Conservation (phyloP, 2,329 filamentous ascomycete species). For the Xylariales sp. region DNA sequence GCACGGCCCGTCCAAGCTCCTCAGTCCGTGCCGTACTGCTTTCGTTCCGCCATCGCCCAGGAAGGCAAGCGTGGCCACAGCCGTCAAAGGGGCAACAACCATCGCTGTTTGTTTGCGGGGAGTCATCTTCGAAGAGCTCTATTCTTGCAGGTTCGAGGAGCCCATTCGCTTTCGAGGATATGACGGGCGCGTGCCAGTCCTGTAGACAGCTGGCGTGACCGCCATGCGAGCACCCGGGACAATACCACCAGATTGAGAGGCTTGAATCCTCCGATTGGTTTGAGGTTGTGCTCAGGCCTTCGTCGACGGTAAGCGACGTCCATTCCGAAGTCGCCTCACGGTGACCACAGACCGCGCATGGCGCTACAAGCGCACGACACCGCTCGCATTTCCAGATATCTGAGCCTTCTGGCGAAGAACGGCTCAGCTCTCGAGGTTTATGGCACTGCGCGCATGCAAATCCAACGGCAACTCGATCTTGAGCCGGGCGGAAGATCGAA, state of each 20-base stretch:
- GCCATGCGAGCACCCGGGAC: slow-evolving; percentile 70
- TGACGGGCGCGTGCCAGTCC: slow-evolving; percentile 64
- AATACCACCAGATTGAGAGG: slow-evolving; percentile 70
- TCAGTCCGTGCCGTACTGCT: slow-evolving; percentile 58
- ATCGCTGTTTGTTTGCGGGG: slow-evolving; percentile 57
- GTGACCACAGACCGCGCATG: slow-evolving; percentile 70
- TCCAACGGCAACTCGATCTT: slow-evolving; percentile 64
- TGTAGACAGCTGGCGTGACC: slow-evolving; percentile 70
- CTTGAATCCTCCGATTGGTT: slow-evolving; percentile 44
- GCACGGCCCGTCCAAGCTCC: slow-evolving; percentile 62
- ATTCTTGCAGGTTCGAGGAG: slow-evolving; percentile 18
- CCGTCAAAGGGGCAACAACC: slow-evolving; percentile 74
- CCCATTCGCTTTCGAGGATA: slow-evolving; percentile 19
- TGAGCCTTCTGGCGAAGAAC: slow-evolving; percentile 54
- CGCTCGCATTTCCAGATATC: slow-evolving; percentile 70
- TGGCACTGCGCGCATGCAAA: slow-evolving; percentile 67
- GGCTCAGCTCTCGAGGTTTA: slow-evolving; percentile 66
- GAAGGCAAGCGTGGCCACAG: slow-evolving; percentile 72
- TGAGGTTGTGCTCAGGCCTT: slow-evolving; percentile 38
- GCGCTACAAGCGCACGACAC: slow-evolving; percentile 63
- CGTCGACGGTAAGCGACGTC: slow-evolving; percentile 38
- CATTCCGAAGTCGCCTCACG: slow-evolving; percentile 58
- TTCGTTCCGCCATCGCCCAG: slow-evolving; percentile 66
- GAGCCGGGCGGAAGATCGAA: slow-evolving; percentile 64
- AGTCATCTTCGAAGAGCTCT: slow-evolving; percentile 43